Percentiles rank a stretch among this genome's conserved stretches.
phyloP scores from a whole-genome alignment of 169 alveolate species.

The Sarcocystis neurona region DNA sequence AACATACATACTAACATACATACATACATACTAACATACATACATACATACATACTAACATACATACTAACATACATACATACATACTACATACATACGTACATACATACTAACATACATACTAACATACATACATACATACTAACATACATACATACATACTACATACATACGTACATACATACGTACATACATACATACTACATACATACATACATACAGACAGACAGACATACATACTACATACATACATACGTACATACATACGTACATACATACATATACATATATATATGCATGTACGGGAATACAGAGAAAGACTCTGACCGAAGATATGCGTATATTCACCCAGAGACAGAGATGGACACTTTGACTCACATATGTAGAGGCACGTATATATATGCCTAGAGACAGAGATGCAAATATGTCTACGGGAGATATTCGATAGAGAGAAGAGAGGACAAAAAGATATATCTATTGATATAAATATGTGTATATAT shows the following conservation, averaged over 20 bases:
- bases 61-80: no score
- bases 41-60: background rate
- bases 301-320: background rate
- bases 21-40: background rate
- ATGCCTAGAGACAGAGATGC: background rate
- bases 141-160: background rate
- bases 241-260: no score
- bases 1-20: background rate
- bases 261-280: background rate
- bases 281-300: background rate
- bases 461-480: no score
- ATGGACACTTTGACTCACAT: background rate
- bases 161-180: no score
- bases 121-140: background rate
- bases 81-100: background rate
- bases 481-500: background rate
- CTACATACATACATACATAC: background rate
- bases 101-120: background rate
- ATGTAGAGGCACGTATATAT: background rate
- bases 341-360: background rate
- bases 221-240: background rate
- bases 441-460: background rate
- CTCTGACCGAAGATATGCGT: background rate
- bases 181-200: background rate
- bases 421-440: background rate